Conservation (phyloP, 108 stramenopile genomes). For the Discostella stelligeroides region DNA sequence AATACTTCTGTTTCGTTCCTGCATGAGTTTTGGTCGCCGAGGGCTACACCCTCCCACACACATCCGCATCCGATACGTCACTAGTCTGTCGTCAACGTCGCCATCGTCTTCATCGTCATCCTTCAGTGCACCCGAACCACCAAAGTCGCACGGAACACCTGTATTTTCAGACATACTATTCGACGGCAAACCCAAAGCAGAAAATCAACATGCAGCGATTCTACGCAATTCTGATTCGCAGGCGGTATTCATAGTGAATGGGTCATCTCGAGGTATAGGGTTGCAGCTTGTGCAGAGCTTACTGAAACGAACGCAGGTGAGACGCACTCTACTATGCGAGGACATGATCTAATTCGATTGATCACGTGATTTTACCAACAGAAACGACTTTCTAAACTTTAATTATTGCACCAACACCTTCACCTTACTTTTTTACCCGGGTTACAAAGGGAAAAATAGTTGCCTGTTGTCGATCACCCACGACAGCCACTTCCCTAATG, state of each 20-base stretch:
- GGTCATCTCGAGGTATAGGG: conserved; percentile 81
- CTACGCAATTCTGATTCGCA: conserved; percentile 64
- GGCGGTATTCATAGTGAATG: conserved; percentile 80
- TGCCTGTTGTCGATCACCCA: conserved; percentile 76
- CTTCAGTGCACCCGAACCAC: conserved; percentile 56
- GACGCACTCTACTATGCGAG: background rate
- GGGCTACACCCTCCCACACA: background rate
- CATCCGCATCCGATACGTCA: background rate
- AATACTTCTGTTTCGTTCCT: background rate
- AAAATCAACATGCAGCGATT: background rate
- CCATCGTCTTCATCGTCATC: conserved; percentile 30
- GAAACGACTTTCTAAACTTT: too few relatives aligned
- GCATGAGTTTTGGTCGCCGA: background rate
- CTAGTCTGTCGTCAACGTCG: background rate
- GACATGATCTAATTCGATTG: conserved; percentile 3
- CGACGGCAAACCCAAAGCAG: conserved; percentile 1
- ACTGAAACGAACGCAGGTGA: conserved; percentile 47
- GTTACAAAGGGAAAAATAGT: conserved; percentile 65
- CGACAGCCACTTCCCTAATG: conserved; percentile 32
- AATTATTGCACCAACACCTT: background rate
- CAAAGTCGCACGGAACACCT: conserved; percentile 54
- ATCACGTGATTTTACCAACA: too few relatives aligned
- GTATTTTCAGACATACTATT: conserved; percentile 59
- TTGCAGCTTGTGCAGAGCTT: conserved; percentile 63
- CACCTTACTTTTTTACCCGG: too few relatives aligned